Base-by-base conservation (phyloP, 768 basidiomycete species). In the Xerocomellus dryophilus region DNA sequence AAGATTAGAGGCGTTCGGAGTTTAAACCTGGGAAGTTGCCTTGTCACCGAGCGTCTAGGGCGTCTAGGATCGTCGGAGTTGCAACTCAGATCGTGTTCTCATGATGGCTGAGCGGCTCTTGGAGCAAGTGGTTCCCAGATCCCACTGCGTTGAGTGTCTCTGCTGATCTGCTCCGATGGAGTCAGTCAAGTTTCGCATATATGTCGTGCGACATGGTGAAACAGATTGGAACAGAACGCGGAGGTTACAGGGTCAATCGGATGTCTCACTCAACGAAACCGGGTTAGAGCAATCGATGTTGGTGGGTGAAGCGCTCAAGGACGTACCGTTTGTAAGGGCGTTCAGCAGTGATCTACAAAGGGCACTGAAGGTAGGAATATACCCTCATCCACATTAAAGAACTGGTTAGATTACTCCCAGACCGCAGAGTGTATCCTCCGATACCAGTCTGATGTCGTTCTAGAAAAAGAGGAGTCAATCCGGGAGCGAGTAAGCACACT, bases 151-250 rank as follows among this genome's bases (percentile, higher is more conserved):
- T 20, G 23, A 46, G 47, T 35, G 34, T 41, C 36, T 48, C n/a
- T 11, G 12, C 14, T 38, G 17, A 40, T 53, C 32, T 25, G 4
- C n/a, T 34, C 32, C 47, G 18, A 54, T 56, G 27, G 27, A 29
- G 47, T 50, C 72, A 64, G 51, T 65, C 49, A 60, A 71, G 27
- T 75, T 76, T 29, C 73, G 73, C 48, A 61, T 88, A 21, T 85
- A 85, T 63, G 66, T 88, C 54, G 76, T 88, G 42, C 81, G 88
- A 36, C 87, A 90, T 61, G 88, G 86, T 17, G 86, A 90, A 73
- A 90, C 88, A 12, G 76, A 81, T 32, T 81, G 78, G 59, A 89
- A 89, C 66, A 67, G 74, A 51, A 68, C 76, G 10, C 72, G 76
- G 14, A 79, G 85, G 51, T 77, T 87, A 27, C 88, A 90, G 73